A percentile compares a stretch with the other conserved stretches of the same genome.
Evolutionary conservation across 2,329 filamentous ascomycete species (phyloP).

Genomic region (Pyrenochaeta sp.): DNA sequence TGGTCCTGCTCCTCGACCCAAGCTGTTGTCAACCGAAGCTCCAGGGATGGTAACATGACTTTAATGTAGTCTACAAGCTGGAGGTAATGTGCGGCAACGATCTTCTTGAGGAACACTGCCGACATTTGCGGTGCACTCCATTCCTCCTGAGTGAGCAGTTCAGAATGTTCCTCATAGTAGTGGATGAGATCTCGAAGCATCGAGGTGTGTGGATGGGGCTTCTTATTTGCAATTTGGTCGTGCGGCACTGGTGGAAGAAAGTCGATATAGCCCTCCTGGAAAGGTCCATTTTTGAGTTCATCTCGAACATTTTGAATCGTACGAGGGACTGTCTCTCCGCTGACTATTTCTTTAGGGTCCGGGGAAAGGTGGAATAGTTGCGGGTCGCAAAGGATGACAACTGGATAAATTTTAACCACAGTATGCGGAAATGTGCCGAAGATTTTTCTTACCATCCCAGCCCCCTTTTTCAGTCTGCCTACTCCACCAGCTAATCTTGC

Average conservation of each 20-base stretch:
- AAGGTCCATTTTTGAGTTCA: constrained; percentile 25
- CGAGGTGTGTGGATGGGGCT: constrained; percentile 29
- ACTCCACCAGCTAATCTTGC: constrained; percentile 43
- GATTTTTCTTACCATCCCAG: constrained; percentile 47
- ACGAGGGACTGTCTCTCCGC: constrained; percentile 1
- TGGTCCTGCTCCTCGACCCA: constrained; percentile 46
- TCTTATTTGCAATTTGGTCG: constrained; percentile 2
- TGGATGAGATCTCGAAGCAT: constrained; percentile 40
- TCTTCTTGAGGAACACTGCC: constrained; percentile 42
- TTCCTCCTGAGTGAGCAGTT: constrained; percentile 18
- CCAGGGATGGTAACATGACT: constrained; percentile 42
- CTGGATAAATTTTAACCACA: constrained; percentile 8
- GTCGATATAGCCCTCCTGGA: constrained; percentile 42
- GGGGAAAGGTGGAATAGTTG: constrained; percentile 26
- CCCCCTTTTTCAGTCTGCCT: constrained; percentile 25
- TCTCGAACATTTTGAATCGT: constrained; percentile 5
- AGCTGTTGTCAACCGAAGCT: constrained; percentile 39
- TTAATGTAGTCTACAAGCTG: constrained; percentile 47
- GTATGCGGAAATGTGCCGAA: not conserved
- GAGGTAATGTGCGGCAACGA: constrained; percentile 42
- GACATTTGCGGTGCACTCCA: constrained; percentile 33
- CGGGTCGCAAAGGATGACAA: constrained; percentile 44
- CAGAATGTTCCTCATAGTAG: constrained; percentile 33
- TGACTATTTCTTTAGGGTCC: constrained; percentile 20
- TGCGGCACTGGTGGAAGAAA: constrained; percentile 28